Percentiles rank a stretch among this genome's conserved stretches.
Conservation (phyloP, 2,329 filamentous ascomycete species). For the Aspergillus novofumigatus region DNA sequence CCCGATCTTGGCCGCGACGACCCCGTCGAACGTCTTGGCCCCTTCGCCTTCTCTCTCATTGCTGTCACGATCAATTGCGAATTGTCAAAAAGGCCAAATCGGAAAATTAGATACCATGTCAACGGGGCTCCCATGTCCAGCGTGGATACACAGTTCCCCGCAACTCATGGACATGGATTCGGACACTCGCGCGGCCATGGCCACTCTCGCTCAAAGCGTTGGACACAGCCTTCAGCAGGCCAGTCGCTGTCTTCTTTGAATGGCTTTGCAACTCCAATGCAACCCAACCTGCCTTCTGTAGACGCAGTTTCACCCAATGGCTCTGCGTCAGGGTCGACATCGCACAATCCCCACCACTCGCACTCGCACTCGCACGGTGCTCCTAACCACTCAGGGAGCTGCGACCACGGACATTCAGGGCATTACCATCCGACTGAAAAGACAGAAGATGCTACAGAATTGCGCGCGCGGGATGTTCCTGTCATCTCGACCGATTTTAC, state of each 20-base stretch:
- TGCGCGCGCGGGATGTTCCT: neutral
- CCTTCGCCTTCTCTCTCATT: slow-evolving; percentile 6
- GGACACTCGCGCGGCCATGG: slow-evolving; percentile 28
- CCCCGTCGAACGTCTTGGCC: slow-evolving; percentile 8
- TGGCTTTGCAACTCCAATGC: slow-evolving; percentile 15
- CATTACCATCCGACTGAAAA: neutral
- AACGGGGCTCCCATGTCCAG: slow-evolving; percentile 26
- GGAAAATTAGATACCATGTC: slow-evolving; percentile 27
- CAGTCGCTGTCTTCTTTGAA: slow-evolving; percentile 20
- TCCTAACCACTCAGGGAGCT: neutral
- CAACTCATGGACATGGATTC: slow-evolving; percentile 23
- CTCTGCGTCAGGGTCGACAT: slow-evolving; percentile 22
- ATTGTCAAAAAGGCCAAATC: slow-evolving; percentile 10
- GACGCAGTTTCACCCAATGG: slow-evolving; percentile 19
- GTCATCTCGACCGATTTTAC: neutral
- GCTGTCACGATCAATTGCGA: slow-evolving; percentile 2
- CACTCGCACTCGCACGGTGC: slow-evolving; percentile 29
- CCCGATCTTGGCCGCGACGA: slow-evolving; percentile 7
- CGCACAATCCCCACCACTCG: slow-evolving; percentile 33
- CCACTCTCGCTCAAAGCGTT: slow-evolving; percentile 32
- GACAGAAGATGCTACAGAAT: neutral
- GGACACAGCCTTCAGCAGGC: slow-evolving; percentile 24
- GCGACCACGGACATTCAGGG: neutral
- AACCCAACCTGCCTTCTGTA: slow-evolving; percentile 12
- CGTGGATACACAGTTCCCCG: slow-evolving; percentile 24